A percentile compares a stretch with the other conserved stretches of the same genome.
phyloP scores from a whole-genome alignment of 805 yeast genomes.

The Metschnikowia baotianmanensis region DNA sequence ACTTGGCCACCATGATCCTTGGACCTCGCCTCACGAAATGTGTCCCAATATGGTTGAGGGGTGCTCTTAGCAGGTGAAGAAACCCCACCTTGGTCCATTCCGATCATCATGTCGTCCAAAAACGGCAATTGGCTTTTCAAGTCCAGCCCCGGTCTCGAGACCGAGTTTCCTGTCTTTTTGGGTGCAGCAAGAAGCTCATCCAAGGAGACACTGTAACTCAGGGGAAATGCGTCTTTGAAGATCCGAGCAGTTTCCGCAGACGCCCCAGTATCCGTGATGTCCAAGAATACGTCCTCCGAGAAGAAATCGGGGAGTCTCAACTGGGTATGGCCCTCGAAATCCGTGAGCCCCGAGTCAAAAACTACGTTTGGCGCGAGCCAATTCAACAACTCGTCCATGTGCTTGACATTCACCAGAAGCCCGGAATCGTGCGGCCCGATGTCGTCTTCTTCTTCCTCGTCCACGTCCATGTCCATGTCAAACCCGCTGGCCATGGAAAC shows the following conservation, averaged over 20 bases:
- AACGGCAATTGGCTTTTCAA: conserved; percentile 30
- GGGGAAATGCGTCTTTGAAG: conserved; percentile 30
- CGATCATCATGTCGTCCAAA: conserved; percentile 37
- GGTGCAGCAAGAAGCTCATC: conserved; percentile 32
- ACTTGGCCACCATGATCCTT: too few relatives aligned
- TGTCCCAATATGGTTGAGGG: conserved; percentile 35
- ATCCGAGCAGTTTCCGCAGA: conserved; percentile 20
- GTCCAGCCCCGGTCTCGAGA: background rate
- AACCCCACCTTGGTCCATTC: background rate
- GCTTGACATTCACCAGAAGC: conserved; percentile 26
- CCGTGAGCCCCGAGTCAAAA: conserved; percentile 33
- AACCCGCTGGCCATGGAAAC: conserved; percentile 24
- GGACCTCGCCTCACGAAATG: conserved; percentile 24
- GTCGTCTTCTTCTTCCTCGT: conserved; percentile 36
- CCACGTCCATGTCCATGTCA: conserved; percentile 35
- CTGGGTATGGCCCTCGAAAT: conserved; percentile 14
- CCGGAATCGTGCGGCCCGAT: conserved; percentile 31
- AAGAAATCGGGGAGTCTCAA: conserved; percentile 15
- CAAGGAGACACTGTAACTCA: conserved; percentile 31
- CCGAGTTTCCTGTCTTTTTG: background rate
- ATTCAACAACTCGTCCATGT: conserved; percentile 34
- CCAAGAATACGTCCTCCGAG: conserved; percentile 8
- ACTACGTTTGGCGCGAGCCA: conserved; percentile 43
- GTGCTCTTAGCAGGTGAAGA: background rate
- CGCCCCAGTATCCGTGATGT: conserved; percentile 16